Percentiles rank a stretch among this genome's conserved stretches.
These are phyloP conservation scores for Mallotus japonicus DNA, from an alignment of 441 rosid species.

Conservation along the genomic window DNA sequence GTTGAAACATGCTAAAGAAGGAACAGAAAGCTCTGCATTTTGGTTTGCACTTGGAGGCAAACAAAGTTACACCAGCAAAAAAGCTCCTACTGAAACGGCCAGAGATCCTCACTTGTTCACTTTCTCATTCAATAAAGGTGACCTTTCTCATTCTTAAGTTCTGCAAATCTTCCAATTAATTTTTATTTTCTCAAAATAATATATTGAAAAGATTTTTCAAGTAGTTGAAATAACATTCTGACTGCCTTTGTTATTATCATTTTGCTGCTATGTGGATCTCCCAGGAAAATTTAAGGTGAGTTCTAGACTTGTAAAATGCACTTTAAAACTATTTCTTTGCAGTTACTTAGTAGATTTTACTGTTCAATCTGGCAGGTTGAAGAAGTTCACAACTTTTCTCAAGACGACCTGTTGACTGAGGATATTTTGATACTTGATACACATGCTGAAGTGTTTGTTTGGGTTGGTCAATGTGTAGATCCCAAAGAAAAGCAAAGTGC, in stretches of 20 bases:
- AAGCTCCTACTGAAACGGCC: constrained; percentile 51
- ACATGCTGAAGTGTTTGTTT: constrained; percentile 92
- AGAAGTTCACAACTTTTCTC: constrained; percentile 86
- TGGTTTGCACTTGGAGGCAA: constrained; percentile 98
- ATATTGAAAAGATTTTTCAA: constrained; percentile 6
- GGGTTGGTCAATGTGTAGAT: constrained; percentile 94
- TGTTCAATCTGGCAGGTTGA: constrained; percentile 57
- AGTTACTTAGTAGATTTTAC: constrained; percentile 22
- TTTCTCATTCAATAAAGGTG: constrained; percentile 72
- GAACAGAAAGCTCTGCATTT: constrained; percentile 96
- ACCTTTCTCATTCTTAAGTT: constrained; percentile 19
- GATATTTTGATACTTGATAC: constrained; percentile 92
- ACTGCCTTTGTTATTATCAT: constrained; percentile 41
- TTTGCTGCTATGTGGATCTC: constrained; percentile 43
- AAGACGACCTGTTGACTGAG: constrained; percentile 95
- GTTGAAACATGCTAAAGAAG: constrained; percentile 95
- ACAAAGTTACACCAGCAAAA: constrained; percentile 83
- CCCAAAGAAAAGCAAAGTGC: constrained; percentile 86
- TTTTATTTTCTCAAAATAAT: not conserved
- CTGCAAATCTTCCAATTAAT: not conserved
- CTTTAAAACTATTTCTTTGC: constrained; percentile 18
- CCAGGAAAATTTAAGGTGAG: constrained; percentile 97
- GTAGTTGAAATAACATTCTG: constrained; percentile 38
- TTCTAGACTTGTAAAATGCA: constrained; percentile 21
- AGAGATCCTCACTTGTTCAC: constrained; percentile 91